phyloP scores from a whole-genome alignment of 2,329 filamentous ascomycete genomes.

The Pseudophaeomoniella oleicola region DNA sequence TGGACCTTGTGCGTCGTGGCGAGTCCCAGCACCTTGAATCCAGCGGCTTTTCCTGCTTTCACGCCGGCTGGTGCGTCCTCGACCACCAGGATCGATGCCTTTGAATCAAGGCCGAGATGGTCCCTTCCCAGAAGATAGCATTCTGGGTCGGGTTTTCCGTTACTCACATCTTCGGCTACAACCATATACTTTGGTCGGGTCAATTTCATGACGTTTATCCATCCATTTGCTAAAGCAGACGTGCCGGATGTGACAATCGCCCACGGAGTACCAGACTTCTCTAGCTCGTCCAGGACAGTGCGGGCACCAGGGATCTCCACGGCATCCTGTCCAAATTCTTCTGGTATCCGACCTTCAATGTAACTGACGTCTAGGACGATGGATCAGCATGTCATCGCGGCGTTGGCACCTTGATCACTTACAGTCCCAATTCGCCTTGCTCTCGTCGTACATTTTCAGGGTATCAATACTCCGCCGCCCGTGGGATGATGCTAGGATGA shows the following conservation, averaged over 20 bases:
- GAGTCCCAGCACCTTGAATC: constrained; percentile 71
- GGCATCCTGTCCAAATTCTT: constrained; percentile 61
- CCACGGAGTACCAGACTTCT: constrained; percentile 54
- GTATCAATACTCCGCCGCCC: constrained; percentile 81
- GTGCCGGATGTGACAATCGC: constrained; percentile 70
- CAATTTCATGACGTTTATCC: constrained; percentile 53
- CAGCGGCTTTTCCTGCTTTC: constrained; percentile 67
- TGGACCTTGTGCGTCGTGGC: constrained; percentile 67
- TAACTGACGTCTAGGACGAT: constrained; percentile 52
- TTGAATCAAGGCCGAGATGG: constrained; percentile 36
- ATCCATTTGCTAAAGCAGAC: constrained; percentile 50
- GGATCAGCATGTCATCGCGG: not conserved
- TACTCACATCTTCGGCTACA: constrained; percentile 58
- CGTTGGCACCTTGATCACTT: constrained; percentile 23
- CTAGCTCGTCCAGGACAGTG: constrained; percentile 51
- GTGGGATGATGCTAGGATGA: constrained; percentile 82
- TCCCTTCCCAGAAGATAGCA: constrained; percentile 58
- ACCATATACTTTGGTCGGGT: constrained; percentile 53
- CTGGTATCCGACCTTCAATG: constrained; percentile 65
- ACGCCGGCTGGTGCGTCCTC: constrained; percentile 86
- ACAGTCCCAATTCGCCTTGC: constrained; percentile 90
- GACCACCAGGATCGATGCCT: constrained; percentile 53
- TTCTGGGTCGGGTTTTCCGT: constrained; percentile 63
- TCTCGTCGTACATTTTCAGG: constrained; percentile 61
- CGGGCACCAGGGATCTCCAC: constrained; percentile 76